These are phyloP conservation scores for Leccinum subspadiceum DNA, from an alignment of 1,284 basidiomycete genomes.

Conservation along the genomic window DNA sequence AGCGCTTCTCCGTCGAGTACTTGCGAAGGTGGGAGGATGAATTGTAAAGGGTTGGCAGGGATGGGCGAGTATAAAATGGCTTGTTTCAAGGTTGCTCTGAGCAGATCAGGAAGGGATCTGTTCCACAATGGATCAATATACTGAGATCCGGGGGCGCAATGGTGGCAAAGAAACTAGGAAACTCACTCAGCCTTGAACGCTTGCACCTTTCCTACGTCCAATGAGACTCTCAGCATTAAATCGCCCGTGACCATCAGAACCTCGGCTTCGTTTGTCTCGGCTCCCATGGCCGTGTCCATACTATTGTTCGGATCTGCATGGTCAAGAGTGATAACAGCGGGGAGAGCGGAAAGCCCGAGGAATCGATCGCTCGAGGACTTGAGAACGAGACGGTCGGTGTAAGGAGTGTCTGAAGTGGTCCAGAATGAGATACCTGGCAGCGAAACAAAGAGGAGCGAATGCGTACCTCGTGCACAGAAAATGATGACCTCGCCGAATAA, in stretches of 20 bases:
- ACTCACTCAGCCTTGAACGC: conserved; percentile 59
- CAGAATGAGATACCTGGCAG: neutral
- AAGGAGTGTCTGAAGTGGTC: conserved; percentile 55
- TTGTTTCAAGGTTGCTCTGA: conserved; percentile 85
- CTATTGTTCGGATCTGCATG: conserved; percentile 17
- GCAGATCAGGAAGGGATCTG: conserved; percentile 60
- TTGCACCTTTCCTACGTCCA: conserved; percentile 61
- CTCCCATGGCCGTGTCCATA: conserved; percentile 11
- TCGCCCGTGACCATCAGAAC: conserved; percentile 64
- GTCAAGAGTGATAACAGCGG: conserved; percentile 25
- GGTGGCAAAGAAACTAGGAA: conserved; percentile 23
- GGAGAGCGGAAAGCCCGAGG: conserved; percentile 61
- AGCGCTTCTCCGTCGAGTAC: conserved; percentile 73
- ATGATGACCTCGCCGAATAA: conserved; percentile 79
- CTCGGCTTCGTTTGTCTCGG: conserved; percentile 42
- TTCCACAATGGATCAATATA: conserved; percentile 37
- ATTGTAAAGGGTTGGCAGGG: conserved; percentile 76
- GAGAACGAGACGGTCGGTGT: conserved; percentile 68
- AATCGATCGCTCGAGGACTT: conserved; percentile 67
- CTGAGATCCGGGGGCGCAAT: conserved; percentile 36
- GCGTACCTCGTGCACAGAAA: conserved; percentile 61
- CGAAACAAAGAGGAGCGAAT: neutral
- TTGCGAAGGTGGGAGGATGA: conserved; percentile 73
- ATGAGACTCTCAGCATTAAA: conserved; percentile 61
- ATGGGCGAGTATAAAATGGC: conserved; percentile 67